Conservation (phyloP, 345 rosid genomes). For the Gossypium raimondii region DNA sequence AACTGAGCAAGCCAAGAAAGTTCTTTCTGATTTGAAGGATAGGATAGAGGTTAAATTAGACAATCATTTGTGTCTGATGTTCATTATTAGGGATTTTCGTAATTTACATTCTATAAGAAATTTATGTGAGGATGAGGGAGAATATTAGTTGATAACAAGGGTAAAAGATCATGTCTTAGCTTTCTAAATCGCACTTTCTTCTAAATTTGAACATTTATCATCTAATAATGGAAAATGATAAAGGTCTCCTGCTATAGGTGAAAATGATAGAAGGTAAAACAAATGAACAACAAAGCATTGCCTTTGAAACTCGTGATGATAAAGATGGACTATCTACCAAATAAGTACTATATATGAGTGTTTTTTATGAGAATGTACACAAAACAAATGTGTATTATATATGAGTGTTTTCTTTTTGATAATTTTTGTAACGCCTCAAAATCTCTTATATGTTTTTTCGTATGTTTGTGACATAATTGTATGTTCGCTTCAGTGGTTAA, state of each 20-base stretch:
- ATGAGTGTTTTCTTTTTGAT: no score
- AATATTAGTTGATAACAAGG: conserved; percentile 7
- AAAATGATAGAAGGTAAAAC: conserved; percentile 14
- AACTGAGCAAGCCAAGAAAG: conserved; percentile 16
- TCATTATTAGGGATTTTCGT: neutral
- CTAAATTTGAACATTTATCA: neutral
- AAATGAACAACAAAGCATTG: neutral
- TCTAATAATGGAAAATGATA: neutral
- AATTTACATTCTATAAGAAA: neutral
- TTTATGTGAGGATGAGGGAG: neutral
- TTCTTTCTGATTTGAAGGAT: conserved; percentile 11
- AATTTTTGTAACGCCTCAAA: no score
- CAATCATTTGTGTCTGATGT: neutral
- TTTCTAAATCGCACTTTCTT: neutral
- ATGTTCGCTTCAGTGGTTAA: no score
- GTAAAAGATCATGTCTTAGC: neutral
- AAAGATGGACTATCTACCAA: conserved; percentile 10
- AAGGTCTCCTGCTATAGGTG: conserved; percentile 19
- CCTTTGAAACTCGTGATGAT: neutral
- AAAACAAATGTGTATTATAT: no score
- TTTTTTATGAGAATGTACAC: no score
- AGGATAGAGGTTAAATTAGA: conserved; percentile 16
- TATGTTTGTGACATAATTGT: no score
- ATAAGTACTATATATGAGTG: no score
- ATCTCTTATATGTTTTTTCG: no score